Evolutionary conservation across 2,329 filamentous ascomycete genomes (phyloP), one percentile per base, ranked within the genome.

Genomic region (Penicillium rolfsii): DNA sequence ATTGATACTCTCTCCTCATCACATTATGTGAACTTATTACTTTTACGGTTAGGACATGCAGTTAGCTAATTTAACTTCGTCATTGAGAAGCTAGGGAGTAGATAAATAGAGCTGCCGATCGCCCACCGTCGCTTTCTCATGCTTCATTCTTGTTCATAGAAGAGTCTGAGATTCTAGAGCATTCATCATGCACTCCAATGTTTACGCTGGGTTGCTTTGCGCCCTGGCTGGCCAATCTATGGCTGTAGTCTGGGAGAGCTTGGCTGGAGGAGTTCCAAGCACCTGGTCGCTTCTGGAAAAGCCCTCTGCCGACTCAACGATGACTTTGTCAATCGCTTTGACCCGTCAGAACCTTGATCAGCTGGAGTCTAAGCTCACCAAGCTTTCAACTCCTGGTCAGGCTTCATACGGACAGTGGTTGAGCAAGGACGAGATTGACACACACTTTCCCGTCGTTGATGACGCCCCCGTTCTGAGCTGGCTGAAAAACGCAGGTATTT

Each of bases 331-430:
- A 16, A 70, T 70, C 58, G 69, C 67, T 0, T 52, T 73, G 52
- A 63, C 54, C 9, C 63, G 64, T 52, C 62, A 67, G 63, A 74
- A 71, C 60, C 68, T 75, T 5, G 73, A 77, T 41, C 71, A 73
- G 45, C 75, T 81, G 14, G 75, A 80, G 65, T 70, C 75, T 38
- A 71, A 71, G 33, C 71, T 81, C 45, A 64, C 74, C 26, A 73
- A 76, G 5, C 70, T 81, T 24, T 83, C 82, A 22, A 82, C 81
- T 0, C 83, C 83, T 1, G 76, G 77, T 6, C 73, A 79, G 61
- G 63, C 76, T 3, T 71, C 74, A 16, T 85, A 85, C 64, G 83
- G 83, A 28, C 70, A 82, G 58, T 83, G 84, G 69, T 77, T 83
- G 63, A 76, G 74, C 24, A 72, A 76, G 43, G 71, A 76, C 12